These are phyloP conservation scores for Globisporangium lucens DNA, from an alignment of 352 stramenopile species.

Conservation along the genomic window DNA sequence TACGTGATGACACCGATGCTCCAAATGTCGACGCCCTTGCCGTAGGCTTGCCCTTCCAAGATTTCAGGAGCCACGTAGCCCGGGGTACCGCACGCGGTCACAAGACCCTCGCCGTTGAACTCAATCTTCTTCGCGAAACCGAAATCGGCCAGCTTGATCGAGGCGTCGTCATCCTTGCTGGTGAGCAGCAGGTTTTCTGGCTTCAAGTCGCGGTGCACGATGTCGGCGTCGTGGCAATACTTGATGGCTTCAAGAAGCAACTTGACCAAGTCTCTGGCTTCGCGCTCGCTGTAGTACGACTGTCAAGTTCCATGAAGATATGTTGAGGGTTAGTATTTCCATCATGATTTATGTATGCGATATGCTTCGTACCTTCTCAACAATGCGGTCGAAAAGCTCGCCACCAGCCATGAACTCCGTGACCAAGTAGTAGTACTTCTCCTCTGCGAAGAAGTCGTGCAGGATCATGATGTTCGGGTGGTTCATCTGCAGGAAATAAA, in stretches of 20 bases:
- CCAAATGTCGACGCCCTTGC: slow-evolving; percentile 85
- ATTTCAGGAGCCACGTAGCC: slow-evolving; percentile 86
- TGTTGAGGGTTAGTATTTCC: neutral
- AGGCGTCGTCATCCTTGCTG: slow-evolving; percentile 78
- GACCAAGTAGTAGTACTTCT: slow-evolving; percentile 97
- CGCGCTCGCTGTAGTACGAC: slow-evolving; percentile 89
- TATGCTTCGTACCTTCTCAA: slow-evolving; percentile 66
- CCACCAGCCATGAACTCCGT: slow-evolving; percentile 96
- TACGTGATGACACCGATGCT: slow-evolving; percentile 91
- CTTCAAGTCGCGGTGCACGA: slow-evolving; percentile 85
- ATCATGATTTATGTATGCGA: neutral
- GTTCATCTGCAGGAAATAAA: slow-evolving; percentile 58
- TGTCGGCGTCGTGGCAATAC: slow-evolving; percentile 85
- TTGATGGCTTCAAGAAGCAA: slow-evolving; percentile 85
- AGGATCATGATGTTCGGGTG: slow-evolving; percentile 93
- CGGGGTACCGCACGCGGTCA: slow-evolving; percentile 78
- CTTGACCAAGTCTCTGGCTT: slow-evolving; percentile 84
- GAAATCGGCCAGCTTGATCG: slow-evolving; percentile 87
- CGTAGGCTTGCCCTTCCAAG: slow-evolving; percentile 71
- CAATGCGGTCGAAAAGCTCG: slow-evolving; percentile 84
- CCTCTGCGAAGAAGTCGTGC: slow-evolving; percentile 92
- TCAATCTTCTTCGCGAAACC: slow-evolving; percentile 85
- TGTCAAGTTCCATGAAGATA: slow-evolving; percentile 18
- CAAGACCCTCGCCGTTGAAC: slow-evolving; percentile 62
- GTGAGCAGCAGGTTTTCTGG: slow-evolving; percentile 82